Base-by-base conservation (phyloP, 116 monocot genomes). In the Iris pallida region DNA sequence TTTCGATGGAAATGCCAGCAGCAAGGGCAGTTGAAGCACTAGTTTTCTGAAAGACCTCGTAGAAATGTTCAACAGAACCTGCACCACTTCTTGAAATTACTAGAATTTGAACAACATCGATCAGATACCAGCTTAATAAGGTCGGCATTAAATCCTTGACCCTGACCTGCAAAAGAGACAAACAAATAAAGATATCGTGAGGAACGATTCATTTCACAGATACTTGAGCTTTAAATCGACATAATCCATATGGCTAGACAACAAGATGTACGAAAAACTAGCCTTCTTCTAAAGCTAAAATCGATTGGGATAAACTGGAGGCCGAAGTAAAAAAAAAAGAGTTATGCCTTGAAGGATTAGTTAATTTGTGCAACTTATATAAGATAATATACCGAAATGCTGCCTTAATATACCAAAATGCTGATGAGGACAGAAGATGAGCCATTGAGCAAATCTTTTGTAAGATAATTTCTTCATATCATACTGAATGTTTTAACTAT, bases 11-110 rank as follows among this genome's bases (percentile, higher is more conserved):
- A 79, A 99, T 99, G 52, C 98, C 98, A 43, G 98, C 98, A 66
- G 98, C 98, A 74, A 99, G 88, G 5, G 98, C 98, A 70, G 93
- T 93, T 52, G 98, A 98, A 65, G 98, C 98, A 75, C 71, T 85
- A 20, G 98, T 99, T 78, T 90, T 83, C 63, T 80, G 55, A 78
- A 99, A 99, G 19, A 99, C 93, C 20, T 99, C 90, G 3, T 82
- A 88, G 77, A 99, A 99, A 70, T 99, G 98, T 16, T 83, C 75
- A 4, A 86, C 93, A 45, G 69, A 69, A 54, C 98, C 98, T 9
- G 98, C 98, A 71, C 98, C 98, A 55, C 98, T 93, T 82, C 98
- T 98, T 65, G 98, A 93, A 69, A 99, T 99, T 47, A 99, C 93
- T 59, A 93, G 98, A 47, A 99, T 86, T 3, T 74, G 84, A 9